Evolutionary conservation across 2,329 filamentous ascomycete genomes (phyloP).

Genomic region (Ophiostoma sp.): DNA sequence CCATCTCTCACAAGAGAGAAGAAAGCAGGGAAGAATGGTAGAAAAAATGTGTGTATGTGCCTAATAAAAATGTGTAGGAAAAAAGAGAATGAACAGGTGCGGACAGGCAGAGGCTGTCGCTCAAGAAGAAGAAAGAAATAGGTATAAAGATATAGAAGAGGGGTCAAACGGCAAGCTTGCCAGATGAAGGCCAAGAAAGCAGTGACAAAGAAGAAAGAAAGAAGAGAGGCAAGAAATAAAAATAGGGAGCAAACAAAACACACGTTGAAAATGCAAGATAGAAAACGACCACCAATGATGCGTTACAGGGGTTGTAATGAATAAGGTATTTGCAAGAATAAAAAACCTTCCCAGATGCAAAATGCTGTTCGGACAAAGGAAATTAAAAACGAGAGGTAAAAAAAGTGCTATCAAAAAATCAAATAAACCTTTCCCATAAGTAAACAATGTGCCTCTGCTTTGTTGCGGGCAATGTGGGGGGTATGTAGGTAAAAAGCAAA

Average conservation of each 20-base stretch:
- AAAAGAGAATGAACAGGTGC: neutral
- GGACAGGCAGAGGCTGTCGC: neutral
- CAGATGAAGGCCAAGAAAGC: neutral
- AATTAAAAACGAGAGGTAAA: conserved; percentile 18
- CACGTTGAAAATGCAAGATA: conserved; percentile 28
- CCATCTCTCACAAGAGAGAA: neutral
- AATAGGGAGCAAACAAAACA: conserved; percentile 14
- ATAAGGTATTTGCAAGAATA: neutral
- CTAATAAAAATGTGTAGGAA: conserved; percentile 13
- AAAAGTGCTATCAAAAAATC: neutral
- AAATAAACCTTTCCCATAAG: neutral
- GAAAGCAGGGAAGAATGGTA: neutral
- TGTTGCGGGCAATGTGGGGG: conserved; percentile 3
- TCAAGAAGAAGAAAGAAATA: neutral
- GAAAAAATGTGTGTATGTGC: conserved; percentile 5
- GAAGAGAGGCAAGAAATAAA: conserved; percentile 15
- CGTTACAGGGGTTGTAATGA: conserved; percentile 7
- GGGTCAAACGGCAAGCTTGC: neutral
- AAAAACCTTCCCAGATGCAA: conserved; percentile 14
- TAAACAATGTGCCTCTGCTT: neutral
- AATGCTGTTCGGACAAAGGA: conserved; percentile 17
- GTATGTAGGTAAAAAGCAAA: neutral
- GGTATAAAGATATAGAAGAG: conserved; percentile 19
- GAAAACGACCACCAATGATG: conserved; percentile 12
- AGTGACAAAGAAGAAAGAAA: conserved; percentile 11